Percentiles rank a stretch among this genome's conserved stretches.
These are phyloP conservation scores for Podospora bellae-mahoneyi DNA, from an alignment of 495 filamentous ascomycete genomes.

Conservation along the genomic window DNA sequence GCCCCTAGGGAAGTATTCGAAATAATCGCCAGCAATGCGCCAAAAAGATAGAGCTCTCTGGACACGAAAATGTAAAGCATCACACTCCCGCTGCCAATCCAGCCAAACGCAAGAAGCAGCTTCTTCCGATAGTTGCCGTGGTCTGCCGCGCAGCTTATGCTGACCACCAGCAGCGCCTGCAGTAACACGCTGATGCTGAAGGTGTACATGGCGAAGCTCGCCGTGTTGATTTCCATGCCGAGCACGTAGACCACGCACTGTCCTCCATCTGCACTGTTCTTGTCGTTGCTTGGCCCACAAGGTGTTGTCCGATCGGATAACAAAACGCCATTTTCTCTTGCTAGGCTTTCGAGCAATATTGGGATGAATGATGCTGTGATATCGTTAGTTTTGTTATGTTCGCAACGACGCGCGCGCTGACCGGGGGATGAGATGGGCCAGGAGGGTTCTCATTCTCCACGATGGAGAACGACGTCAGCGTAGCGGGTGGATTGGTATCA, in stretches of 20 bases:
- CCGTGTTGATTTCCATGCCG: slow-evolving; percentile 87
- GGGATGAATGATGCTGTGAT: slow-evolving; percentile 86
- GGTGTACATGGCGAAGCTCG: slow-evolving; percentile 97
- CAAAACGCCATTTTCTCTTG: slow-evolving; percentile 82
- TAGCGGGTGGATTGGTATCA: neutral
- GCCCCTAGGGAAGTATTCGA: slow-evolving; percentile 88
- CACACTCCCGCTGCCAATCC: slow-evolving; percentile 72
- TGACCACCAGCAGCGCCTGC: slow-evolving; percentile 86
- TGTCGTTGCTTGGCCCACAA: slow-evolving; percentile 53
- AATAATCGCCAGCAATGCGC: slow-evolving; percentile 76
- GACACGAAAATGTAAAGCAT: slow-evolving; percentile 85
- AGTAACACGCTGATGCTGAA: slow-evolving; percentile 88
- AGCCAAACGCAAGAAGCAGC: slow-evolving; percentile 77
- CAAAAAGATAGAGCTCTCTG: slow-evolving; percentile 71
- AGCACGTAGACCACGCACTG: slow-evolving; percentile 83
- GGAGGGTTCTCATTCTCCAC: neutral
- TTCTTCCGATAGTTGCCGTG: slow-evolving; percentile 91
- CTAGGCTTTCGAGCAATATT: slow-evolving; percentile 91
- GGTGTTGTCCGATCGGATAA: slow-evolving; percentile 68
- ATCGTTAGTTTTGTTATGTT: slow-evolving; percentile 10
- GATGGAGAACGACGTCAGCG: neutral
- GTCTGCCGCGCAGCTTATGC: slow-evolving; percentile 93
- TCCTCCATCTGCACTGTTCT: slow-evolving; percentile 39
- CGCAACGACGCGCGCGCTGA: neutral
- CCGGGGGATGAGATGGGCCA: neutral